phyloP scores from a whole-genome alignment of 768 basidiomycete species.

The Boletales sp. region DNA sequence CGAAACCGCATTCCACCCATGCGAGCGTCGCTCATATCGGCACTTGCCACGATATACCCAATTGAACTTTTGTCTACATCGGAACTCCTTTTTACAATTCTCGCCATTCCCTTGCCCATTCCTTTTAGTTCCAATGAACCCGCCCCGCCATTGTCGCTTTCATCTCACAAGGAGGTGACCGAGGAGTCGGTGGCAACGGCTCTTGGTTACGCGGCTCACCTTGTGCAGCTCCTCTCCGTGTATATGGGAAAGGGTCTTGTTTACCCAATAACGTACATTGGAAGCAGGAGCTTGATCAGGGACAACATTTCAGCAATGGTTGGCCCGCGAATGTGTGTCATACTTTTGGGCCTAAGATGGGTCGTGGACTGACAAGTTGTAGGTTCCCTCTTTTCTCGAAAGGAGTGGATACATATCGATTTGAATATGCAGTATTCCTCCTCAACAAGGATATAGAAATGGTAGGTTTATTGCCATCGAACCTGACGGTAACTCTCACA shows the following conservation, averaged over 20 bases:
- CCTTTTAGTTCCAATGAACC: slow-evolving; percentile 71
- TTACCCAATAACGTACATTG: slow-evolving; percentile 88
- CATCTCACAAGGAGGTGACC: slow-evolving; percentile 65
- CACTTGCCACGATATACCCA: slow-evolving; percentile 77
- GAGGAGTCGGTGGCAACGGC: slow-evolving; percentile 89
- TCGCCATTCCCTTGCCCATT: slow-evolving; percentile 87
- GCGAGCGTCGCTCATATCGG: slow-evolving; percentile 63
- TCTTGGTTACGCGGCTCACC: slow-evolving; percentile 85
- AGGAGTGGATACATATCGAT: slow-evolving; percentile 94
- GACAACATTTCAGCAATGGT: slow-evolving; percentile 95
- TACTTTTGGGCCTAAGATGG: slow-evolving; percentile 2
- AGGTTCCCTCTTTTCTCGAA: slow-evolving; percentile 95
- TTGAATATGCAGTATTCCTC: slow-evolving; percentile 95
- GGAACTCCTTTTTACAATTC: slow-evolving; percentile 85
- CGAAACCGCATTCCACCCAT: slow-evolving; percentile 47
- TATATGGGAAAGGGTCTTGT: slow-evolving; percentile 74
- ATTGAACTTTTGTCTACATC: slow-evolving; percentile 83
- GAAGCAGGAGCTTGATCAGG: slow-evolving; percentile 85
- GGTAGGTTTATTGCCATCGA: slow-evolving; percentile 38
- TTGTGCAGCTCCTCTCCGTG: slow-evolving; percentile 75
- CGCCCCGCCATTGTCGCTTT: slow-evolving; percentile 72
- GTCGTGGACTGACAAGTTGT: slow-evolving; percentile 10
- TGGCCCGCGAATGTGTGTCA: slow-evolving; percentile 84
- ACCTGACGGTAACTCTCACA: slow-evolving; percentile 3
- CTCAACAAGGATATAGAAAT: slow-evolving; percentile 97